Evolutionary conservation across 305 asterid genomes (phyloP), one percentile per base, ranked within the genome.

Genomic region (Andrographis paniculata): DNA sequence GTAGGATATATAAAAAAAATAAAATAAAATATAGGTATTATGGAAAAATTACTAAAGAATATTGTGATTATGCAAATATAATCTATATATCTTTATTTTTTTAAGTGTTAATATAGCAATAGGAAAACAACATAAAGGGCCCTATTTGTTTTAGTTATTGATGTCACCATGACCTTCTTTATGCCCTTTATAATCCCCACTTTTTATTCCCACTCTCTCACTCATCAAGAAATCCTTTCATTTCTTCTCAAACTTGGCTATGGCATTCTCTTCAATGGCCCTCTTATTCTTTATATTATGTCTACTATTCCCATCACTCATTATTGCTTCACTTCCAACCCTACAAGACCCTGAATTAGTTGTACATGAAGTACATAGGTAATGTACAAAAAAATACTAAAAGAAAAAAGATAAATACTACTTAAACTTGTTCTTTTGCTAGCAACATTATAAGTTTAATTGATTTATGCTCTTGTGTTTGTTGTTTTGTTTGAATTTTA

Each of bases 351-450:
- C 88, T 15, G 82, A 78, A 27, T 18, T 62, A 17, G 75, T 80
- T 0, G 79, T 73, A 42, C 73, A 80, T 63, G 55, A 77, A 70
- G 79, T 84, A 30, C 75, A 80, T 40, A 75, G 88, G 94, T 83
- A 60, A n/a, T 46, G 42, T 47, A 27, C 28, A 51, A 56, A 1
- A 27, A 45, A 37, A 20, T 1, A 27, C 55, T 31, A 14, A 48
- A 5, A 17, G 6, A 20, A 42, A 14, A 24, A 4, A 27, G 14
- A 19, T 31, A 22, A 9, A 19, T 14, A 27, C n/a, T n/a, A n/a
- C n/a, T n/a, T n/a, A n/a, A n/a, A n/a, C n/a, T n/a, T n/a, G n/a
- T n/a, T n/a, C n/a, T n/a, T n/a, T n/a, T n/a, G n/a, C n/a, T n/a
- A n/a, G n/a, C n/a, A n/a, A n/a, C n/a, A n/a, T n/a, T n/a, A n/a